Evolutionary conservation across 2,329 filamentous ascomycete species (phyloP).

Genomic region (Colletotrichum lindemuthianum): DNA sequence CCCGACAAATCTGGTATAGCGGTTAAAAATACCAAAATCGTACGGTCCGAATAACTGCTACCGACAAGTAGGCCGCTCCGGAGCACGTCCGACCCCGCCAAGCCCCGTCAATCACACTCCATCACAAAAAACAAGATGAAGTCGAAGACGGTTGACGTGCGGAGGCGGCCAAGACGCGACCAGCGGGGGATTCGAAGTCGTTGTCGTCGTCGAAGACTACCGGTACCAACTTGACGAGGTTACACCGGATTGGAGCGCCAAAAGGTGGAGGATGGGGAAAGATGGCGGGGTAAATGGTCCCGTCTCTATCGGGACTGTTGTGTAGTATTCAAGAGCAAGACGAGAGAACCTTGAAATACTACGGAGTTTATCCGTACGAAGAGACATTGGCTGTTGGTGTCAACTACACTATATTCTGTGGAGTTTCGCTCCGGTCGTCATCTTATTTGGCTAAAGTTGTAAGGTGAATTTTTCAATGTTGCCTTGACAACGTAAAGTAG

Average conservation of each 20-base stretch:
- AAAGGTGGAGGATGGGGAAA: conserved; percentile 14
- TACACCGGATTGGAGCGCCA: conserved; percentile 30
- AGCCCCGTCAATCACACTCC: background rate
- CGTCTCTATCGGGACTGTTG: too few relatives aligned
- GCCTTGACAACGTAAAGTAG: too few relatives aligned
- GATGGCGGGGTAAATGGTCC: conserved; percentile 15
- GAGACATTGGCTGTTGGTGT: background rate
- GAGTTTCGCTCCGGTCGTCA: conserved; percentile 17
- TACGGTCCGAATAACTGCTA: too few relatives aligned
- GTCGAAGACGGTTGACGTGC: background rate
- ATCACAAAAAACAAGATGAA: background rate
- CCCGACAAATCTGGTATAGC: too few relatives aligned
- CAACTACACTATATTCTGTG: conserved; percentile 18
- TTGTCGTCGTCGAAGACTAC: conserved; percentile 15
- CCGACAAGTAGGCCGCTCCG: conserved; percentile 4
- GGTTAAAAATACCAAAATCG: too few relatives aligned
- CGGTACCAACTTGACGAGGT: conserved; percentile 22
- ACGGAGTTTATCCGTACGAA: background rate
- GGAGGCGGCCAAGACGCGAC: conserved; percentile 25
- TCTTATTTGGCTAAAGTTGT: background rate
- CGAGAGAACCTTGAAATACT: too few relatives aligned
- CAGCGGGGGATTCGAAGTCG: conserved; percentile 7
- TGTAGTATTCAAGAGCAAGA: too few relatives aligned
- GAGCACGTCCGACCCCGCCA: background rate
- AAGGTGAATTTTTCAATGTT: too few relatives aligned